A percentile compares a stretch with the other conserved stretches of the same genome.
Conservation (phyloP, 805 yeast species). For the Kurtzmaniella fragi region DNA sequence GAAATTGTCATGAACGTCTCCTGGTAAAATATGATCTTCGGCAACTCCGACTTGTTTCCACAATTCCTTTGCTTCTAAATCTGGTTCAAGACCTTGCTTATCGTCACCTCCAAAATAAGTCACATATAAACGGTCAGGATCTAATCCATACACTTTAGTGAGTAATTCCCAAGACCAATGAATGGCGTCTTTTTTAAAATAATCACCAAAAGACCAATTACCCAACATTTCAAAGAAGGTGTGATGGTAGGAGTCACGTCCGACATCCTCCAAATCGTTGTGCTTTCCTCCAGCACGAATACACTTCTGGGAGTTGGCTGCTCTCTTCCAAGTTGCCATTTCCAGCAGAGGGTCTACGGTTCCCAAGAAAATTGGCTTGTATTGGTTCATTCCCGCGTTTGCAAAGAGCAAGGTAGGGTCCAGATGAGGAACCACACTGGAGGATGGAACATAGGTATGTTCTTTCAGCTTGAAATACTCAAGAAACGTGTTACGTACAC, state of each 20-base stretch:
- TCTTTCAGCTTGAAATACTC: conserved; percentile 64
- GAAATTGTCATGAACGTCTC: conserved; percentile 85
- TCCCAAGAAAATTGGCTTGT: conserved; percentile 94
- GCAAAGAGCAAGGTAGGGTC: conserved; percentile 96
- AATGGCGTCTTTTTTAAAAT: conserved; percentile 93
- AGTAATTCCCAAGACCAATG: conserved; percentile 85
- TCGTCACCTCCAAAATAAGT: conserved; percentile 96
- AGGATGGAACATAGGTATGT: conserved; percentile 85
- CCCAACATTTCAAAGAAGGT: conserved; percentile 99
- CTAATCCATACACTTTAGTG: conserved; percentile 78
- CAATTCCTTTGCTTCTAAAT: conserved; percentile 81
- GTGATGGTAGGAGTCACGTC: conserved; percentile 96
- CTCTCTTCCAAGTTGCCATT: conserved; percentile 77
- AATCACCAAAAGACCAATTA: conserved; percentile 99
- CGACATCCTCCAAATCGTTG: conserved; percentile 96
- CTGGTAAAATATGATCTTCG: conserved; percentile 91
- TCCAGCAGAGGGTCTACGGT: conserved; percentile 94
- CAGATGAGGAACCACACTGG: conserved; percentile 95
- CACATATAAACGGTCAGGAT: conserved; percentile 78
- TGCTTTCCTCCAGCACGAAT: conserved; percentile 99
- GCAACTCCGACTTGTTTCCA: conserved; percentile 89
- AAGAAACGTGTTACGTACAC: conserved; percentile 80
- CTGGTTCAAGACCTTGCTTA: conserved; percentile 79
- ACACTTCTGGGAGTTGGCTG: conserved; percentile 95
- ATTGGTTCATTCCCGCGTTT: conserved; percentile 99